Conservation (phyloP, 306 rosid genomes). For the Malus asiatica region DNA sequence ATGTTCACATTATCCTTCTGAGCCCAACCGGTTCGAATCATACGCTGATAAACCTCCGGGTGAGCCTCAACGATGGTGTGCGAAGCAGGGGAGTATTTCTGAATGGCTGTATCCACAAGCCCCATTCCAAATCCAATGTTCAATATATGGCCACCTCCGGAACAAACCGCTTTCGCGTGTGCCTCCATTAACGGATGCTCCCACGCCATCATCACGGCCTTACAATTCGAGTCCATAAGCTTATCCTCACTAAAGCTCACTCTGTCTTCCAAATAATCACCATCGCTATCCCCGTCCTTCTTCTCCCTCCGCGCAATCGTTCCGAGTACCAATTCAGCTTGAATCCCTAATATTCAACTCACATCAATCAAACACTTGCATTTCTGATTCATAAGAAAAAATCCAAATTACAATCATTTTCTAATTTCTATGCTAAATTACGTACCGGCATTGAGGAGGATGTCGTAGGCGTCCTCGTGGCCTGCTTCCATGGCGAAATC, state of each 20-base stretch:
- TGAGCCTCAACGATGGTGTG: slow-evolving; percentile 95
- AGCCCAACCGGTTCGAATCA: slow-evolving; percentile 63
- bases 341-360: slow-evolving; percentile 50
- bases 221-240: slow-evolving; percentile 71
- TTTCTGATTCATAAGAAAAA: not conserved
- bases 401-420: not conserved
- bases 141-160: slow-evolving; percentile 70
- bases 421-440: not conserved
- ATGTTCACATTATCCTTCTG: slow-evolving; percentile 63
- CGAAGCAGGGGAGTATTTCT: slow-evolving; percentile 51
- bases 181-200: slow-evolving; percentile 98
- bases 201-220: slow-evolving; percentile 99
- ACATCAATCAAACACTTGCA: not conserved
- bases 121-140: slow-evolving; percentile 96
- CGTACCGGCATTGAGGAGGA: slow-evolving; percentile 70
- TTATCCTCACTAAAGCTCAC: slow-evolving; percentile 80
- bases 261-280: slow-evolving; percentile 71
- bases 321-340: slow-evolving; percentile 71
- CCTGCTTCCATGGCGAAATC: slow-evolving; percentile 68
- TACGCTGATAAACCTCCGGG: slow-evolving; percentile 68
- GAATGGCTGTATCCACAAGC: slow-evolving; percentile 83
- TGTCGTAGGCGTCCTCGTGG: slow-evolving; percentile 52
- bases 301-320: slow-evolving; percentile 66
- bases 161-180: slow-evolving; percentile 89
- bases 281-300: slow-evolving; percentile 23